These are phyloP conservation scores for Globisporangium abappressorium DNA, from an alignment of 352 stramenopile genomes.

Conservation along the genomic window DNA sequence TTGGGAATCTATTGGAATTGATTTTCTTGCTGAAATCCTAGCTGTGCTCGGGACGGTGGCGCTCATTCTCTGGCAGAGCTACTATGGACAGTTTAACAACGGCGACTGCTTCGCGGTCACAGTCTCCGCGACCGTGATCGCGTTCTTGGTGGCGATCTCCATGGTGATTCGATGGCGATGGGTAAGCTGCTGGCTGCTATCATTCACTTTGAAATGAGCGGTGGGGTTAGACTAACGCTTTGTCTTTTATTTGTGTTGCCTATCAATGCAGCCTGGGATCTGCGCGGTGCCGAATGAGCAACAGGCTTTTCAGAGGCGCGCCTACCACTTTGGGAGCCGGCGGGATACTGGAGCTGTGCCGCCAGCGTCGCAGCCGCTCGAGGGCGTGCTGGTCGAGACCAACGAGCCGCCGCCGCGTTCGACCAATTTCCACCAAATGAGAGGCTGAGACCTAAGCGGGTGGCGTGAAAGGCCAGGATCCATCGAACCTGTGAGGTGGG, in stretches of 20 bases:
- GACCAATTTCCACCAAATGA: constrained; percentile 16
- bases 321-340: constrained; percentile 6
- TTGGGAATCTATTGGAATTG: too few relatives aligned
- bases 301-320: constrained; percentile 30
- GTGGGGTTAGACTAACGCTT: neutral
- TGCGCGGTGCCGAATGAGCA: constrained; percentile 77
- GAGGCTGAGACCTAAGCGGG: too few relatives aligned
- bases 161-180: constrained; percentile 79
- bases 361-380: constrained; percentile 14
- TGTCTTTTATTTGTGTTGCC: neutral
- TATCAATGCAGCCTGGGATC: constrained; percentile 49
- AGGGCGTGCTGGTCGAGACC: constrained; percentile 4
- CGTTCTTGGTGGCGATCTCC: constrained; percentile 60
- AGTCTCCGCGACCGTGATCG: constrained; percentile 62
- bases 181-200: constrained; percentile 20
- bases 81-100: constrained; percentile 57
- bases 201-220: constrained; percentile 1
- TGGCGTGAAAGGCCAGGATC: too few relatives aligned
- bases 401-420: neutral
- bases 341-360: neutral
- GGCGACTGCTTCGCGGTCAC: constrained; percentile 72
- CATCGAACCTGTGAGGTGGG: too few relatives aligned
- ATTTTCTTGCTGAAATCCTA: constrained; percentile 7
- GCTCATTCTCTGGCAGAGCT: constrained; percentile 57
- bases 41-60: constrained; percentile 40